Evolutionary conservation across 176 grass and related monocot species (phyloP), one percentile per base, ranked within the genome.

Genomic region (Aegilops tauschii): DNA sequence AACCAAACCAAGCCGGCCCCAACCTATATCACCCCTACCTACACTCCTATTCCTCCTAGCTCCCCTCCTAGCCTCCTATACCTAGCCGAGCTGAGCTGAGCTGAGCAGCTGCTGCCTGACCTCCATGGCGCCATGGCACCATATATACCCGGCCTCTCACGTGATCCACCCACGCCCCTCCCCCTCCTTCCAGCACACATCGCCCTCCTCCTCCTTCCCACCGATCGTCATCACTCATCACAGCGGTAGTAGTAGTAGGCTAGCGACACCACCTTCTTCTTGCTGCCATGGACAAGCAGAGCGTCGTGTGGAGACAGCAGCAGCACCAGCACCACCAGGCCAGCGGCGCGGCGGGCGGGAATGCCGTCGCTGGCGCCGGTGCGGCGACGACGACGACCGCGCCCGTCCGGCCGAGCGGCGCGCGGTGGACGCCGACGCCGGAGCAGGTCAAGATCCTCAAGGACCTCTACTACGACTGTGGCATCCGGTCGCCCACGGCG

Each of bases 391-490:
- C 44, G 3, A 42, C 12, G 81, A 20, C 44, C 9, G 9, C 71
- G 47, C 70, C 40, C 31, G 91, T 88, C 83, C 75, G 97, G 75
- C 85, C 95, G 63, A 90, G 82, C 45, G 90, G 92, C 29, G 91
- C 94, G 73, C 78, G 97, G 65, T 99, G 97, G 97, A 96, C 92
- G 78, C 97, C 97, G 29, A 99, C 97, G 21, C 77, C 82, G 58
- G 97, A 99, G 59, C 97, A 99, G 89, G 90, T 99, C 47, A 80
- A 68, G 71, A 96, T 96, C 1, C 90, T 99, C 28, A 70, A 93
- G 77, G 97, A 99, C 20, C 92, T 99, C 50, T 99, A 96, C 89
- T 94, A 99, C 89, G 80, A 86, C 85, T 91, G 87, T 72, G 97
- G 97, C 65, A 82, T 99, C 83, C 72, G 97, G 79, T 99, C 97